Conservation (phyloP, 192 early-diverging fungal genomes). For the Lobosporangium transversale region DNA sequence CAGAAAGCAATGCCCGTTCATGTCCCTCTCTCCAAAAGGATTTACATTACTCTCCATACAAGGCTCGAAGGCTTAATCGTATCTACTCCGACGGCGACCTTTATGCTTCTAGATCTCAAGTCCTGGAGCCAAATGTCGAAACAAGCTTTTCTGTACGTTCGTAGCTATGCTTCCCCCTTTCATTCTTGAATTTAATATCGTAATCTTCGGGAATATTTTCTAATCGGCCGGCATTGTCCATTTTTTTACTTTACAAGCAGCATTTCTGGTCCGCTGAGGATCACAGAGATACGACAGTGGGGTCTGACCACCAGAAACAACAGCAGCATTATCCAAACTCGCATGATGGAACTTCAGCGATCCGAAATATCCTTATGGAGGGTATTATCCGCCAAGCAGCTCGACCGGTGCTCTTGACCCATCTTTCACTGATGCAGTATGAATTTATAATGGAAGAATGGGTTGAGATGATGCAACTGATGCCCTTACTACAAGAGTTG, state of each 20-base stretch:
- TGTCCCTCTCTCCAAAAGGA: not conserved
- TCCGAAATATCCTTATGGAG: not conserved
- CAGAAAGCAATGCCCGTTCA: no score
- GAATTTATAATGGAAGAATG: slow-evolving; percentile 19
- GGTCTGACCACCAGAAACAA: no score
- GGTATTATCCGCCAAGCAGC: not conserved
- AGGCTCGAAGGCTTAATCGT: not conserved
- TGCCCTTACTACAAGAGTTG: slow-evolving; percentile 13
- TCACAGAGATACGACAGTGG: no score
- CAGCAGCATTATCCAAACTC: not conserved
- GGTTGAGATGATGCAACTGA: slow-evolving; percentile 16
- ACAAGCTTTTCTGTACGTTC: not conserved
- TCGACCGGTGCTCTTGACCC: slow-evolving; percentile 5
- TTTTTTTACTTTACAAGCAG: no score
- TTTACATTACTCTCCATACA: not conserved
- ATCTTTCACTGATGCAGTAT: slow-evolving; percentile 10
- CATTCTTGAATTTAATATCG: no score
- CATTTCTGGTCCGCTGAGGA: not conserved
- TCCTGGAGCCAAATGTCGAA: not conserved
- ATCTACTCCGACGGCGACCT: not conserved
- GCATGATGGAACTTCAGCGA: not conserved
- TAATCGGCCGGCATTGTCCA: no score
- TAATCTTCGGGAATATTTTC: no score
- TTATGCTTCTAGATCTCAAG: not conserved
- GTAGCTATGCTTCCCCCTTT: not conserved